Evolutionary conservation across 208 protist genomes (phyloP), one percentile per base, ranked within the genome.

Genomic region (Acanthamoeba royreba): DNA sequence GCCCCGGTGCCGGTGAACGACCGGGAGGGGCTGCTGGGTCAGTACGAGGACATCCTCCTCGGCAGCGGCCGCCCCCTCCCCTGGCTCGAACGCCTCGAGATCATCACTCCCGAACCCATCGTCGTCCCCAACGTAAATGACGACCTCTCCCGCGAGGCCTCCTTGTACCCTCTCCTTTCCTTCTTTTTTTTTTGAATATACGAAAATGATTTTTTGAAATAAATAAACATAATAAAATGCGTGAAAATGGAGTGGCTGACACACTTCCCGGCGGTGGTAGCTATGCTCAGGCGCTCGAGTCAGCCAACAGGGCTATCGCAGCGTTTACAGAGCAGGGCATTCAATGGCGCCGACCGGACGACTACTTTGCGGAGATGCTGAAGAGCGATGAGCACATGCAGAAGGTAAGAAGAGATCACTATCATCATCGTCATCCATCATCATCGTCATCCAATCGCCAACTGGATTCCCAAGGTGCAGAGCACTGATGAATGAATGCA

Each of bases 321-420:
- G 42, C 40, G 43, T 40, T 94, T 7, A 79, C 77, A 31, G 63
- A 79, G 45, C 77, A 85, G 11, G 92, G 92, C 53, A 28, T 94
- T 2, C 69, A 52, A 25, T 45, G 79, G 45, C 43, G 28, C 5
- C 92, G 95, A 53, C 95, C 95, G 17, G 93, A 79, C 79, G 95
- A 96, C 87, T 96, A 95, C 81, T 96, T 92, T 94, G 95, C 95
- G n/a, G 95, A 96, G 52, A 96, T 96, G 95, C 9, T 94, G 11
- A 96, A 96, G 61, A 52, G 38, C 33, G 95, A 96, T 72, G 11
- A 46, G 28, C 93, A 96, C 53, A 96, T 96, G 95, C 28, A 40
- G 17, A 86, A 72, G 40, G 55, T 63, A 7, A n/a, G 55, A n/a
- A n/a, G n/a, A n/a, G n/a, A n/a, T n/a, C n/a, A n/a, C n/a, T n/a